Conservation (phyloP, 75 land plant genomes). For the Picea glauca region DNA sequence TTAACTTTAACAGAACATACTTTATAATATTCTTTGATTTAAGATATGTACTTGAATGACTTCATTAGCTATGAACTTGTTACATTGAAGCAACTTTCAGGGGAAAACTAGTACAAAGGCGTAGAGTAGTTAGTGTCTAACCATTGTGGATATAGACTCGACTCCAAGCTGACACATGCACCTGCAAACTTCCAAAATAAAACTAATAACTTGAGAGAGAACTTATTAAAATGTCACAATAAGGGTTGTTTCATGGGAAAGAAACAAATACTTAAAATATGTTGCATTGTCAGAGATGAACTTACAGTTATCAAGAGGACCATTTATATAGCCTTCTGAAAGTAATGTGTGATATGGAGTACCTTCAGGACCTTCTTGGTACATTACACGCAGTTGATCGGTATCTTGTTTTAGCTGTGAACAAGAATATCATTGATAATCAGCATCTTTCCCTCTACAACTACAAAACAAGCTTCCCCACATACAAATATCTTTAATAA, state of each 20-base stretch:
- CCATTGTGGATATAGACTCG: constrained; percentile 65
- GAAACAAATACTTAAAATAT: not conserved
- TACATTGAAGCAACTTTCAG: not conserved
- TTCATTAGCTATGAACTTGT: not conserved
- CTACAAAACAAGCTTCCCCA: too few species aligned
- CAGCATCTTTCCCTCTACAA: not conserved
- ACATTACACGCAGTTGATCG: constrained; percentile 86
- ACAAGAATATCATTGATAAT: constrained; percentile 4
- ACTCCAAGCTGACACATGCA: constrained; percentile 68
- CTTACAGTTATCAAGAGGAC: constrained; percentile 74
- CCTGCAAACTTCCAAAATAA: constrained; percentile 37
- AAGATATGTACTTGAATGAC: not conserved
- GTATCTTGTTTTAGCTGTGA: constrained; percentile 83
- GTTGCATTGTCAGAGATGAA: not conserved
- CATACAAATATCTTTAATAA: too few species aligned
- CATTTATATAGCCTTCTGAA: constrained; percentile 84
- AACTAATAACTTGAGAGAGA: not conserved
- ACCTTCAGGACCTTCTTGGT: constrained; percentile 91
- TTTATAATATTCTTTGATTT: not conserved
- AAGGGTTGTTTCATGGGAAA: constrained; percentile 3
- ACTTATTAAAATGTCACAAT: not conserved
- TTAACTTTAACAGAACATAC: not conserved
- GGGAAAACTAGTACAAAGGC: not conserved
- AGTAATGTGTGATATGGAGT: constrained; percentile 85
- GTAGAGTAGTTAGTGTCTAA: constrained; percentile 15